Evolutionary conservation across 805 yeast genomes (phyloP).

Genomic region (Ogataea zsoltii): DNA sequence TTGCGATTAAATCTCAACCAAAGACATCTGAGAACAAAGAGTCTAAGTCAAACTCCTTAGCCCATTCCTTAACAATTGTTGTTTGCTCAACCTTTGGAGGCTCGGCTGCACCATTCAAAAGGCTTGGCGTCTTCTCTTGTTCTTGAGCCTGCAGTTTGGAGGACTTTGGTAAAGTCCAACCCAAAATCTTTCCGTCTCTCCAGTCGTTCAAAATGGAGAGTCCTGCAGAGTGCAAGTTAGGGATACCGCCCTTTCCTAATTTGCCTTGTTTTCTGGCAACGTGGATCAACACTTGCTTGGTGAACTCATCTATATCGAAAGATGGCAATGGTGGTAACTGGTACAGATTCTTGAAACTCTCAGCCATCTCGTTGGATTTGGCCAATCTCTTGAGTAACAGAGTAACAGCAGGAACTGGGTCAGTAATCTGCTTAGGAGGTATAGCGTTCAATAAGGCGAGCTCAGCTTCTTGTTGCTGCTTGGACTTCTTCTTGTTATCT

Average conservation of each 20-base stretch:
- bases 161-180: conserved; percentile 78
- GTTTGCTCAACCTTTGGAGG: conserved; percentile 60
- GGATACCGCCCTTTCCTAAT: conserved; percentile 89
- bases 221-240: conserved; percentile 86
- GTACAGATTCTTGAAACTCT: conserved; percentile 70
- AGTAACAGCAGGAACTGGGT: conserved; percentile 81
- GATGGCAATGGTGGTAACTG: conserved; percentile 79
- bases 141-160: conserved; percentile 35
- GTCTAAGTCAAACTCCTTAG: conserved; percentile 91
- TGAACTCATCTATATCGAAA: conserved; percentile 68
- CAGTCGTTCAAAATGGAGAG: conserved; percentile 83
- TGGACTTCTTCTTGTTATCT: conserved; percentile 41
- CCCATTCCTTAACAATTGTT: conserved; percentile 85
- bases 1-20: conserved; percentile 10
- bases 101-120: conserved; percentile 38
- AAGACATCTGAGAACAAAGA: conserved; percentile 59
- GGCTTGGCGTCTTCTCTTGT: conserved; percentile 30
- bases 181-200: conserved; percentile 93
- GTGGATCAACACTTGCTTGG: conserved; percentile 85
- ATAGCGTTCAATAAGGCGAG: conserved; percentile 84
- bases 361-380: conserved; percentile 74
- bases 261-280: conserved; percentile 93
- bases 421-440: conserved; percentile 81
- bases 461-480: conserved; percentile 78
- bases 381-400: conserved; percentile 74